These are phyloP conservation scores for Dorcoceras hygrometricum DNA, from an alignment of 257 asterid species.

Conservation along the genomic window DNA sequence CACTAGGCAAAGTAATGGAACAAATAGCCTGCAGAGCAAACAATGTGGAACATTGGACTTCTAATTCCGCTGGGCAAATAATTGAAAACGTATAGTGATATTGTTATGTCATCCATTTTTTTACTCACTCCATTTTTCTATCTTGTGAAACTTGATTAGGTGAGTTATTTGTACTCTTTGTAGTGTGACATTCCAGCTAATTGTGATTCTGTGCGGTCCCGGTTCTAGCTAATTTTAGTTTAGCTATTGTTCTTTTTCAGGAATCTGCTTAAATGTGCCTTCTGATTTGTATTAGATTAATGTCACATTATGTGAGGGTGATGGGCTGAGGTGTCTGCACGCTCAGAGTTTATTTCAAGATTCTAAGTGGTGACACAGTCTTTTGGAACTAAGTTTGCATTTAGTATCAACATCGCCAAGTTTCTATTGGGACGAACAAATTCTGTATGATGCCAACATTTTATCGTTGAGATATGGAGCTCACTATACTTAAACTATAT, in stretches of 20 bases:
- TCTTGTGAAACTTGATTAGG: neutral
- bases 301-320: neutral
- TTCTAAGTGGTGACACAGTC: too few species aligned
- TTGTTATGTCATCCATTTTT: neutral
- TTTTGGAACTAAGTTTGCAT: too few species aligned
- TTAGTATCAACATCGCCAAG: too few species aligned
- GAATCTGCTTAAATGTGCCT: neutral
- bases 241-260: neutral
- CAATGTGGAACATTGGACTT: constrained; percentile 76
- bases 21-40: constrained; percentile 56
- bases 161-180: neutral
- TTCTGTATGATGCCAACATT: too few species aligned
- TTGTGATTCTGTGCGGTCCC: neutral
- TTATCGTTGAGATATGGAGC: too few species aligned
- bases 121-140: neutral
- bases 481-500: too few species aligned
- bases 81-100: too few species aligned
- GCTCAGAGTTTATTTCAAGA: too few species aligned
- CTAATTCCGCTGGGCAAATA: constrained; percentile 23
- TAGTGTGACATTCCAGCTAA: neutral
- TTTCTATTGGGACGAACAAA: too few species aligned
- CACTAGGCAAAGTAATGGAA: constrained; percentile 33
- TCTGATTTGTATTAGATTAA: neutral
- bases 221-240: neutral
- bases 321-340: neutral